phyloP scores from a whole-genome alignment of 176 grass and related monocot genomes.

The Oryza glumipatula region DNA sequence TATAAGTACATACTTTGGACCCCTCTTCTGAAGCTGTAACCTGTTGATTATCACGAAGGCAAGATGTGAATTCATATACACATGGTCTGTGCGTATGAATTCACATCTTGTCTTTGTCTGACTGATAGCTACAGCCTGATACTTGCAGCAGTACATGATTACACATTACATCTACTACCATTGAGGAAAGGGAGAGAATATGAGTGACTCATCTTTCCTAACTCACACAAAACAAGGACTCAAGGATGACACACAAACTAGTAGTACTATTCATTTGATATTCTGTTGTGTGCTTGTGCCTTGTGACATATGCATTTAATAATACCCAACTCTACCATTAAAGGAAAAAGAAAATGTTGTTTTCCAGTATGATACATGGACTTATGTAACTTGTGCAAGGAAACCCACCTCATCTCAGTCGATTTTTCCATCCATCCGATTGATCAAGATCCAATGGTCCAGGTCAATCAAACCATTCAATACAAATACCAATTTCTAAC shows the following conservation, averaged over 20 bases:
- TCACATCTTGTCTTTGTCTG: background rate
- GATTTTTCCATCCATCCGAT: no score
- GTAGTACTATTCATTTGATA: background rate
- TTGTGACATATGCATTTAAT: background rate
- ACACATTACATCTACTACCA: background rate
- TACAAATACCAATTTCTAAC: no score
- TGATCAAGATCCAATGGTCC: no score
- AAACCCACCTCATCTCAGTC: no score
- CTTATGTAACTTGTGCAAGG: no score
- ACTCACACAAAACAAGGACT: background rate
- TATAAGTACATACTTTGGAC: background rate
- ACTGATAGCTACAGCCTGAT: conserved; percentile 21
- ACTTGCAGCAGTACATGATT: background rate
- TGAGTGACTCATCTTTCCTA: background rate
- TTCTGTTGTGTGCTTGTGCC: background rate
- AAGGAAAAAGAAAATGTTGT: background rate
- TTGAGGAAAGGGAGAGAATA: background rate
- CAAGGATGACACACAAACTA: background rate
- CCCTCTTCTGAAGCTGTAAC: background rate
- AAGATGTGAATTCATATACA: background rate
- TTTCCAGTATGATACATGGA: background rate
- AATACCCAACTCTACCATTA: background rate
- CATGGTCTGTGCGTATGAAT: no score
- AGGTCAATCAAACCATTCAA: no score
- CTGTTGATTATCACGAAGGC: background rate